Percentiles rank a stretch among this genome's conserved stretches.
These are phyloP conservation scores for Candida sp. DNA, from an alignment of 1,139 yeast genomes.

Conservation along the genomic window DNA sequence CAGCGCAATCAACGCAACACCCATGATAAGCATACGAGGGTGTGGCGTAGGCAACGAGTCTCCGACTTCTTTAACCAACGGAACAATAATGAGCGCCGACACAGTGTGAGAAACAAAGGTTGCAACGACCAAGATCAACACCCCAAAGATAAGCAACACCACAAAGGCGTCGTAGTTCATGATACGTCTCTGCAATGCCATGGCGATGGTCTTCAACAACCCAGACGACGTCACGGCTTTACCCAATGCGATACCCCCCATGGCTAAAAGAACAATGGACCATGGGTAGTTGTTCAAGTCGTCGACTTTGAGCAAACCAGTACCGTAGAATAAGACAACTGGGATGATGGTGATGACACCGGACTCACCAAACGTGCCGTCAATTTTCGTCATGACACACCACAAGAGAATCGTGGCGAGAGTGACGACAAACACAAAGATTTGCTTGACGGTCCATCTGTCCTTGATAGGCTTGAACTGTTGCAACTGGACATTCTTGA, in stretches of 20 bases:
- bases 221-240: constrained; percentile 93
- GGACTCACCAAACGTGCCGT: constrained; percentile 80
- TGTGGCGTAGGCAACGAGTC: constrained; percentile 71
- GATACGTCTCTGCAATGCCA: constrained; percentile 62
- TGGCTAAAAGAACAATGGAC: constrained; percentile 91
- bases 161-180: constrained; percentile 68
- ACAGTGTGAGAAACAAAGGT: constrained; percentile 97
- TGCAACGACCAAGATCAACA: constrained; percentile 79
- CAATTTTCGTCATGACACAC: constrained; percentile 77
- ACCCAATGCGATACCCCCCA: constrained; percentile 97
- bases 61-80: constrained; percentile 89
- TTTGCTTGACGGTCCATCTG: constrained; percentile 71
- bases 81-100: constrained; percentile 90
- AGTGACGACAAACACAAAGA: constrained; percentile 70
- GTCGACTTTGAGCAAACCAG: constrained; percentile 81
- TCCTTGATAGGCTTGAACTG: constrained; percentile 72
- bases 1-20: constrained; percentile 83
- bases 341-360: constrained; percentile 91
- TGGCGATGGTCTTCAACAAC: constrained; percentile 76
- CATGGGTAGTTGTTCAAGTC: constrained; percentile 94
- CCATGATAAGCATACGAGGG: constrained; percentile 78
- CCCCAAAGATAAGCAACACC: constrained; percentile 76
- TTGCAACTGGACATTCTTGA: constrained; percentile 48
- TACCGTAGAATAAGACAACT: constrained; percentile 82
- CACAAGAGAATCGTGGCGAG: constrained; percentile 76